Evolutionary conservation across 345 rosid genomes (phyloP).

Genomic region (Microthlaspi erraticum): DNA sequence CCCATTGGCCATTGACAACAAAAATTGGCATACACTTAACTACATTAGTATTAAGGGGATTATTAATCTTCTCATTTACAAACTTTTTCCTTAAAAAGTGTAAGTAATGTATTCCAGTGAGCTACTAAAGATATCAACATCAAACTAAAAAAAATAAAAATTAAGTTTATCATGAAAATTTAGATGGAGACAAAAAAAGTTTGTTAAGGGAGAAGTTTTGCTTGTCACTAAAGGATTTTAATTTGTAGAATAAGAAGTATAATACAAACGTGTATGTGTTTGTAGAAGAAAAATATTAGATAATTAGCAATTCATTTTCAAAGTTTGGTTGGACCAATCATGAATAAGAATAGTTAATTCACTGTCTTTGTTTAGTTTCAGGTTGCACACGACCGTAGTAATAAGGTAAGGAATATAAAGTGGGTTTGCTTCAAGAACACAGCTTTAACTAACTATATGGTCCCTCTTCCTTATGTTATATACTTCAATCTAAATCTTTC

Average conservation of each 20-base stretch:
- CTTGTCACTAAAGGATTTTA: conserved; percentile 51
- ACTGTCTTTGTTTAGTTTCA: conserved; percentile 21
- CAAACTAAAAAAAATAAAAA: not conserved
- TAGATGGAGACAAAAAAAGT: conserved; percentile 27
- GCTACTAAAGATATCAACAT: not conserved
- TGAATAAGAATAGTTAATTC: conserved; percentile 26
- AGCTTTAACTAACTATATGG: conserved; percentile 71
- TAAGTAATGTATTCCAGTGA: not conserved
- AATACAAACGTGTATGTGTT: conserved; percentile 11
- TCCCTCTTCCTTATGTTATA: conserved; percentile 37
- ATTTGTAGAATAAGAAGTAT: conserved; percentile 20
- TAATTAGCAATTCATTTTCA: not conserved
- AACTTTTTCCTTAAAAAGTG: too few relatives aligned
- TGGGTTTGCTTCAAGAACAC: conserved; percentile 60
- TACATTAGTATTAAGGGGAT: too few relatives aligned
- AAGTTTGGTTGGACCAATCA: conserved; percentile 41
- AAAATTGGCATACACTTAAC: too few relatives aligned
- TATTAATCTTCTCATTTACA: too few relatives aligned
- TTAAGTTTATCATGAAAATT: not conserved
- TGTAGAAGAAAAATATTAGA: not conserved
- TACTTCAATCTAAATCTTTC: conserved; percentile 48
- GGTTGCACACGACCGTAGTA: conserved; percentile 30
- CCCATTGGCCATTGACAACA: too few relatives aligned
- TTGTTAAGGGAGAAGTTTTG: conserved; percentile 49
- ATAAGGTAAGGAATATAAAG: conserved; percentile 33